phyloP scores from a whole-genome alignment of 2,329 filamentous ascomycete genomes.

The Rhinocladiella similis region DNA sequence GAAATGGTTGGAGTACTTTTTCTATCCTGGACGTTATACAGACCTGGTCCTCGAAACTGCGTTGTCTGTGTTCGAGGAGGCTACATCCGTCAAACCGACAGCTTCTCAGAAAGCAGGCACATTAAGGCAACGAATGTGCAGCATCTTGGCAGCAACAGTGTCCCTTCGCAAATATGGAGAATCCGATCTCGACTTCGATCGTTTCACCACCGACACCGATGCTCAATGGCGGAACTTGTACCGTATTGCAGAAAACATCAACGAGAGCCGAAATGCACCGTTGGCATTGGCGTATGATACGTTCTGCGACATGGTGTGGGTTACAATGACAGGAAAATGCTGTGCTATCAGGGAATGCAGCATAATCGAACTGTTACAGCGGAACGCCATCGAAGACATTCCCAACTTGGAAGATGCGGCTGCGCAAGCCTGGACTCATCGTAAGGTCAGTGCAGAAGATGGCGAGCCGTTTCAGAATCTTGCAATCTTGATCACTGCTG shows the following conservation, averaged over 20 bases:
- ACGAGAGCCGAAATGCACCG: constrained; percentile 80
- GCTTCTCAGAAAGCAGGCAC: constrained; percentile 38
- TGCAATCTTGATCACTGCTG: constrained; percentile 67
- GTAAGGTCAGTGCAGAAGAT: constrained; percentile 46
- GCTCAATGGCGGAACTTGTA: constrained; percentile 90
- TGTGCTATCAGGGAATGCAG: constrained; percentile 79
- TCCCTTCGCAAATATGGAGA: constrained; percentile 72
- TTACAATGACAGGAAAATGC: constrained; percentile 78
- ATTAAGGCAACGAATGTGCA: constrained; percentile 37
- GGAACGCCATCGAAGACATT: constrained; percentile 59
- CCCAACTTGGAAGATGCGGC: constrained; percentile 35
- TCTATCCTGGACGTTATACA: constrained; percentile 81
- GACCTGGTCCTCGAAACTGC: constrained; percentile 79
- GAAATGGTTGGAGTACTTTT: constrained; percentile 81
- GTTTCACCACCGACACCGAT: constrained; percentile 72
- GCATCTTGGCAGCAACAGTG: constrained; percentile 36
- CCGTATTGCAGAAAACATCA: constrained; percentile 78
- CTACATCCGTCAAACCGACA: constrained; percentile 35
- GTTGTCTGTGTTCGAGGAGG: constrained; percentile 76
- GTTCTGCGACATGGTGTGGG: constrained; percentile 72
- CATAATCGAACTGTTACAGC: constrained; percentile 69
- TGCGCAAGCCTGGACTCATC: constrained; percentile 42
- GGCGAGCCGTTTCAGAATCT: constrained; percentile 54
- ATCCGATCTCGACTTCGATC: constrained; percentile 73
- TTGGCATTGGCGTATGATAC: constrained; percentile 75